A percentile compares a stretch with the other conserved stretches of the same genome.
Conservation (phyloP, 2,329 filamentous ascomycete genomes). For the Fusarium sp. region DNA sequence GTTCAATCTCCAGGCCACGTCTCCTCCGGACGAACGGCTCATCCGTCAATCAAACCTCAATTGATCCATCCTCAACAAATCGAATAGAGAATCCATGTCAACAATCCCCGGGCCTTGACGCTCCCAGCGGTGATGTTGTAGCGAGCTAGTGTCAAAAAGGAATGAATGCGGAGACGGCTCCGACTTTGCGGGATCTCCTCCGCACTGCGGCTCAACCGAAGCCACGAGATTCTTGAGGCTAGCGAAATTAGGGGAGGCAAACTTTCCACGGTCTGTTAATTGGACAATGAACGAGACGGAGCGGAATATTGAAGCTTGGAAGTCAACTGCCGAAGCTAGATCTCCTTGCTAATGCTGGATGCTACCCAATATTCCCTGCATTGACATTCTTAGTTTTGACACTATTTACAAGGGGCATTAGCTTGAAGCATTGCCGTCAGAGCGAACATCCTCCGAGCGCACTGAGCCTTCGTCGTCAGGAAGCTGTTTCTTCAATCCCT, state of each 20-base stretch:
- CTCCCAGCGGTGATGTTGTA: no score
- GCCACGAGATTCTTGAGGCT: not conserved
- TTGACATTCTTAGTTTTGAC: not conserved
- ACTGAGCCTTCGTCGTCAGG: not conserved
- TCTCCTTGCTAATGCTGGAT: not conserved
- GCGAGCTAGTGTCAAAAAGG: not conserved
- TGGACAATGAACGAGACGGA: not conserved
- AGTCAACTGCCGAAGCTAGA: not conserved
- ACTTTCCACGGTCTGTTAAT: not conserved
- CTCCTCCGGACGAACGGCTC: constrained; percentile 9
- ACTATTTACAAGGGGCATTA: not conserved
- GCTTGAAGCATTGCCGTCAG: not conserved
- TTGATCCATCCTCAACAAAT: not conserved
- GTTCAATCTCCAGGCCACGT: not conserved
- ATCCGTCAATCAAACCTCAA: not conserved
- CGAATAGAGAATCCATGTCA: not conserved
- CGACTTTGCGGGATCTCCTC: constrained; percentile 21
- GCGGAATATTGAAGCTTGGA: not conserved
- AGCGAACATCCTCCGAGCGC: not conserved
- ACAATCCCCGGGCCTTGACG: not conserved
- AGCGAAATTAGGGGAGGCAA: not conserved
- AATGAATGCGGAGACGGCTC: constrained; percentile 18
- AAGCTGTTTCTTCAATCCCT: constrained; percentile 25
- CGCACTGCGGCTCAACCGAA: constrained; percentile 12
- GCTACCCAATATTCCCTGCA: not conserved